A percentile compares a stretch with the other conserved stretches of the same genome.
Conservation (phyloP, 2,329 filamentous ascomycete species). For the Neonectria neomacrospora region DNA sequence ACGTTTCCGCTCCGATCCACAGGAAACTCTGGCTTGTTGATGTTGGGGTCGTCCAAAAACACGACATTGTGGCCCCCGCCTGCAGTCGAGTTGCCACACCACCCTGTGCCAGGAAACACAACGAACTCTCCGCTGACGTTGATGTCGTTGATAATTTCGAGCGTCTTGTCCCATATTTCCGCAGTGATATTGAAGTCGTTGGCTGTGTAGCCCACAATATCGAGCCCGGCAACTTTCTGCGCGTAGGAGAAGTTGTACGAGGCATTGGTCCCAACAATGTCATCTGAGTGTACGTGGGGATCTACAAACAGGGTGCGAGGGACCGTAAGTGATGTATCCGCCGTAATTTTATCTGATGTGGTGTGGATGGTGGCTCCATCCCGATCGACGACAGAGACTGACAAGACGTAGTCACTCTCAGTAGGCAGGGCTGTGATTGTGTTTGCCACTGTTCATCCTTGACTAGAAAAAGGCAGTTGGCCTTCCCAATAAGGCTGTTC, state of each 20-base stretch:
- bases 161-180: conserved; percentile 45
- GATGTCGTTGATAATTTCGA: conserved; percentile 40
- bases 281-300: conserved; percentile 52
- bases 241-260: conserved; percentile 53
- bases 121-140: conserved; percentile 43
- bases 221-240: conserved; percentile 49
- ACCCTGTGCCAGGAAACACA: conserved; percentile 50
- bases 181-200: conserved; percentile 54
- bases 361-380: neutral
- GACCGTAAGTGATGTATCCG: conserved; percentile 30
- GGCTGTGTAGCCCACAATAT: conserved; percentile 52
- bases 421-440: neutral
- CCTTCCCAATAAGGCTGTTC: neutral
- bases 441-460: conserved; percentile 3
- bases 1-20: conserved; percentile 48
- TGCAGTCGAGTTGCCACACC: conserved; percentile 51
- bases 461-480: neutral
- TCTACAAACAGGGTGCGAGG: conserved; percentile 47
- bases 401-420: conserved; percentile 2
- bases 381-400: neutral
- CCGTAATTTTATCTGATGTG: conserved; percentile 31
- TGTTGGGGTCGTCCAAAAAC: conserved; percentile 46
- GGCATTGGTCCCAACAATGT: conserved; percentile 52
- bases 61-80: conserved; percentile 48
- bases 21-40: conserved; percentile 42